Conservation (phyloP, 345 rosid species). For the Eucalyptus tenuipes region DNA sequence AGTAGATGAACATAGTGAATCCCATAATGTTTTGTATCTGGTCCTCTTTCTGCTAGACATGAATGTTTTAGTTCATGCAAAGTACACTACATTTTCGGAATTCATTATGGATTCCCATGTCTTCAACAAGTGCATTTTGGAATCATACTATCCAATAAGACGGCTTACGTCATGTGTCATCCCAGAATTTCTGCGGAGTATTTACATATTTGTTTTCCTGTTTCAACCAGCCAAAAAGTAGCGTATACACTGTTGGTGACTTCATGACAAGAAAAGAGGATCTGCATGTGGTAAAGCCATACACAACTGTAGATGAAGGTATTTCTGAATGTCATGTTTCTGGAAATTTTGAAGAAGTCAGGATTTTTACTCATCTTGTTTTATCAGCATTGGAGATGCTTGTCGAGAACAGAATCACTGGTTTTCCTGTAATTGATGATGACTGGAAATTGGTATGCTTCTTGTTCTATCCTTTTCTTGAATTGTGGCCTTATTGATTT, state of each 20-base stretch:
- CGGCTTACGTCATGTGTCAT: not conserved
- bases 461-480: not conserved
- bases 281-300: constrained; percentile 63
- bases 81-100: not conserved
- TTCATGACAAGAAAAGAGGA: constrained; percentile 77
- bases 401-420: constrained; percentile 70
- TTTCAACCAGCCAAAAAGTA: constrained; percentile 34
- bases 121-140: not conserved
- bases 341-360: not conserved
- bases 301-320: constrained; percentile 84
- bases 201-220: not conserved
- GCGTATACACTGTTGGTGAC: constrained; percentile 68
- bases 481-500: not conserved
- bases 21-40: not conserved
- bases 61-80: not conserved
- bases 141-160: not conserved
- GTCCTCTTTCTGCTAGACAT: not conserved
- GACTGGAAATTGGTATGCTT: constrained; percentile 65
- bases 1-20: not conserved
- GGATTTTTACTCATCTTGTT: not conserved
- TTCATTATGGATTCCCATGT: not conserved
- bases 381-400: constrained; percentile 58
- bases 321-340: not conserved
- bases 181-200: not conserved
- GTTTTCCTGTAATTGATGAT: constrained; percentile 86